Conservation (phyloP, 306 rosid species). For the Carpinus fangiana region DNA sequence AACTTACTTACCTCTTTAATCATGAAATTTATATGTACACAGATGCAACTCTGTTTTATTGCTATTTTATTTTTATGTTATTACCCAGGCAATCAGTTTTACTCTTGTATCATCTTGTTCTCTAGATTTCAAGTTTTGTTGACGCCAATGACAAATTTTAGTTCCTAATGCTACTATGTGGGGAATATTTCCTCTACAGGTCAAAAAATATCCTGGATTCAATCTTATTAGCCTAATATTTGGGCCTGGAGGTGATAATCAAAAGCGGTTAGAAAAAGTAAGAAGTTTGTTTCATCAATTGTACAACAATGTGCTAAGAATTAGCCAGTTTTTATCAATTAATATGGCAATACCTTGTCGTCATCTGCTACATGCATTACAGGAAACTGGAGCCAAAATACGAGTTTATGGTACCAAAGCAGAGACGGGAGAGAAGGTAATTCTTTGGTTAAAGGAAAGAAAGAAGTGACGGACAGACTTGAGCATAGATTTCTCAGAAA, state of each 20-base stretch:
- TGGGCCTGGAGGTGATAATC: conserved; percentile 83
- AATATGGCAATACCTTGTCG: neutral
- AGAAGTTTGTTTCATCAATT: conserved; percentile 23
- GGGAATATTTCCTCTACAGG: conserved; percentile 51
- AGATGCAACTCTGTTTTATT: neutral
- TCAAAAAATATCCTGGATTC: conserved; percentile 72
- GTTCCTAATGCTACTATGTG: conserved; percentile 16
- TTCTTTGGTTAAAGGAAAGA: conserved; percentile 4
- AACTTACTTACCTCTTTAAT: neutral
- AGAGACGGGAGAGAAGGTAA: conserved; percentile 72
- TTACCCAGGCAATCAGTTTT: neutral
- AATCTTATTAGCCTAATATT: conserved; percentile 73
- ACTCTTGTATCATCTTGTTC: neutral
- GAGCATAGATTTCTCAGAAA: neutral
- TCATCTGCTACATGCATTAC: conserved; percentile 17
- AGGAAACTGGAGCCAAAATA: conserved; percentile 94
- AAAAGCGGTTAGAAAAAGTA: conserved; percentile 84
- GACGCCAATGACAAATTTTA: conserved; percentile 4
- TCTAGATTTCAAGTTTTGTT: neutral
- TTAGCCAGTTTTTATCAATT: conserved; percentile 17
- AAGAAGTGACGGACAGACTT: neutral
- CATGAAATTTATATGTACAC: neutral
- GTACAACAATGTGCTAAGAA: conserved; percentile 8
- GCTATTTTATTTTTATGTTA: neutral
- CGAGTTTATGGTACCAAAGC: conserved; percentile 67